Evolutionary conservation across 306 rosid species (phyloP), one percentile per base, ranked within the genome.

Genomic region (Medicago arabica): DNA sequence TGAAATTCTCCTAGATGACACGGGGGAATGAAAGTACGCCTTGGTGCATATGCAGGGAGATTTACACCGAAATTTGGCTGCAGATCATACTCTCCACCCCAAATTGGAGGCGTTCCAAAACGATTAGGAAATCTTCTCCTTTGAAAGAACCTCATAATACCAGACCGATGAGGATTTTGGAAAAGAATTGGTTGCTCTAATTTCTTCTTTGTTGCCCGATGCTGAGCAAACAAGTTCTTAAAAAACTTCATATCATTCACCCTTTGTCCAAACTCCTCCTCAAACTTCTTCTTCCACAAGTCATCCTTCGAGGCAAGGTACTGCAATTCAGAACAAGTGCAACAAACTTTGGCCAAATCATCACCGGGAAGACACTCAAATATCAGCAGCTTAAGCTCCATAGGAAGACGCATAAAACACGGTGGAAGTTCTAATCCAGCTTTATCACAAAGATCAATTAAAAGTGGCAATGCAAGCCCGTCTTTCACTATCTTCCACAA

Each of bases 401-500:
- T 74, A 0, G 96, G 96, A 11, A 94, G 92, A 6, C 89, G 79
- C 90, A 86, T 84, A 15, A 94, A 84, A 72, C 95, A 85, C 0
- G 97, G 85, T 0, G 98, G 98, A 31, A 86, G 70, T 1, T 60
- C 81, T 57, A 94, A 72, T 17, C 93, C 88, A 23, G 90, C 82
- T 80, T 80, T 82, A 28, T 83, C 89, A 69, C 96, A 92, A 12
- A 94, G 84, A 77, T 94, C 95, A 71, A 90, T 94, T 60, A 90
- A 65, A 17, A 94, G 84, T 9, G 98, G 98, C 74, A 86, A 79
- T 44, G 81, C 92, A 76, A 94, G 85, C 79, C 79, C 82, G 82
- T 94, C 98, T 67, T 88, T 92, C 73, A 86, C 91, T 71, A 72
- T 76, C 83, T 81, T 94, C 98, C 98, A 94, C 38, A 92, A 80